Conservation (phyloP, 257 asterid genomes). For the Nicotiana noctiflora region DNA sequence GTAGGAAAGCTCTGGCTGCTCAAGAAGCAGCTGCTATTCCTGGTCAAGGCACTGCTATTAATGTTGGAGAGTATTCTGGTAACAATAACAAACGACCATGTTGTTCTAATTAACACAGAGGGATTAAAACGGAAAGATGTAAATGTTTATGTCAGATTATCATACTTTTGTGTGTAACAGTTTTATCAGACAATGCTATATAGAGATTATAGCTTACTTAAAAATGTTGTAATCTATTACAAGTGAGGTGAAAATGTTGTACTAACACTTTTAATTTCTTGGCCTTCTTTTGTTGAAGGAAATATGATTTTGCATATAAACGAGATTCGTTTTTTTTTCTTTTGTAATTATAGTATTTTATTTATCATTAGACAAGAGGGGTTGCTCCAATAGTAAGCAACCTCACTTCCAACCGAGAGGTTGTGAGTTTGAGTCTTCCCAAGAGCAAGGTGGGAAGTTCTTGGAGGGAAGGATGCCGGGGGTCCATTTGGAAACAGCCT, state of each 20-base stretch:
- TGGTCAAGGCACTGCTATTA: slow-evolving; percentile 35
- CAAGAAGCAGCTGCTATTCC: slow-evolving; percentile 39
- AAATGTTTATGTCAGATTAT: not conserved
- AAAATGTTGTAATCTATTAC: not conserved
- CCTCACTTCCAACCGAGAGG: too few species aligned
- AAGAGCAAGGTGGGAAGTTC: too few species aligned
- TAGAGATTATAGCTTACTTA: not conserved
- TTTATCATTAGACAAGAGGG: too few species aligned
- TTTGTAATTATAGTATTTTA: too few species aligned
- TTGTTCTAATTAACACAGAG: slow-evolving; percentile 21
- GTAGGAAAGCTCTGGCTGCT: slow-evolving; percentile 41
- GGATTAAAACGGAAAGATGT: not conserved
- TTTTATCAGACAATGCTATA: not conserved
- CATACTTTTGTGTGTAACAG: not conserved
- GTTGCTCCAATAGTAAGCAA: too few species aligned
- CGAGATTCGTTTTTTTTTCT: too few species aligned
- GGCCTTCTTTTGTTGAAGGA: not conserved
- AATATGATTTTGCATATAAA: not conserved
- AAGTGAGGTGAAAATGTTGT: not conserved
- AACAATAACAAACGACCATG: slow-evolving; percentile 21
- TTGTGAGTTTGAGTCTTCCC: too few species aligned
- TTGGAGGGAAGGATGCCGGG: too few species aligned
- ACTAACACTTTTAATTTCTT: not conserved
- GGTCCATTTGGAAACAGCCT: too few species aligned
- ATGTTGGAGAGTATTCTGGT: slow-evolving; percentile 28